Conservation (phyloP, 78 protist genomes). For the slime mould (Dictyostelium discoideum) region DNA sequence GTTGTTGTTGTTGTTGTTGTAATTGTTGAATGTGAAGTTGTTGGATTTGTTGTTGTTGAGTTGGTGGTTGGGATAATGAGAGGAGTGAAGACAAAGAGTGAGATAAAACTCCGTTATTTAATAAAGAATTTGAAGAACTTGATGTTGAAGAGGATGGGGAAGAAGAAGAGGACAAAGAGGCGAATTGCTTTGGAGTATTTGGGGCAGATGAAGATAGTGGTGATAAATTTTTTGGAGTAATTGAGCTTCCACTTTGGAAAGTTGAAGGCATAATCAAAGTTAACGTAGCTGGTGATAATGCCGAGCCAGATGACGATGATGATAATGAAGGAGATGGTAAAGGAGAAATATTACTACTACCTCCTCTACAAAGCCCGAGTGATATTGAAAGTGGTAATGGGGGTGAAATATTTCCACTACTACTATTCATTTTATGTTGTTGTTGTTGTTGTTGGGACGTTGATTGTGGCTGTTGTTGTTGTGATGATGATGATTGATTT, state of each 20-base stretch:
- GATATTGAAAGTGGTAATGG: not conserved
- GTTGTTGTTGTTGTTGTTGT: constrained; percentile 23
- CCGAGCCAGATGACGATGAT: constrained; percentile 24
- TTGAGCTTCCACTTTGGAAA: not conserved
- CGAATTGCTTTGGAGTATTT: constrained; percentile 15
- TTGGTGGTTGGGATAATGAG: not conserved
- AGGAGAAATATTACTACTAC: not conserved
- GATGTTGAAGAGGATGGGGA: not conserved
- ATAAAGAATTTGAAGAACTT: not conserved
- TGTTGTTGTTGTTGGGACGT: not conserved
- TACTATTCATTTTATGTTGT: not conserved
- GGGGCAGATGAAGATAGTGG: constrained; percentile 33
- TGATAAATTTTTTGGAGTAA: not conserved
- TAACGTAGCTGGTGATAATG: constrained; percentile 2
- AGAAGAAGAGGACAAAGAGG: not conserved
- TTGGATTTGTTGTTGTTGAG: not conserved
- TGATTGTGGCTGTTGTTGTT: not conserved
- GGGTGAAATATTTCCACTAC: not conserved
- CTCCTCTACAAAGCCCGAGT: not conserved
- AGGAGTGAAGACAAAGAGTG: constrained; percentile 20
- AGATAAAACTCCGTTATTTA: not conserved
- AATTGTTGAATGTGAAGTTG: not conserved
- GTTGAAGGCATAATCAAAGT: not conserved
- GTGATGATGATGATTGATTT: not conserved
- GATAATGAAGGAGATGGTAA: constrained; percentile 15